Conservation (phyloP, 306 rosid species). For the Cajanus cajan region DNA sequence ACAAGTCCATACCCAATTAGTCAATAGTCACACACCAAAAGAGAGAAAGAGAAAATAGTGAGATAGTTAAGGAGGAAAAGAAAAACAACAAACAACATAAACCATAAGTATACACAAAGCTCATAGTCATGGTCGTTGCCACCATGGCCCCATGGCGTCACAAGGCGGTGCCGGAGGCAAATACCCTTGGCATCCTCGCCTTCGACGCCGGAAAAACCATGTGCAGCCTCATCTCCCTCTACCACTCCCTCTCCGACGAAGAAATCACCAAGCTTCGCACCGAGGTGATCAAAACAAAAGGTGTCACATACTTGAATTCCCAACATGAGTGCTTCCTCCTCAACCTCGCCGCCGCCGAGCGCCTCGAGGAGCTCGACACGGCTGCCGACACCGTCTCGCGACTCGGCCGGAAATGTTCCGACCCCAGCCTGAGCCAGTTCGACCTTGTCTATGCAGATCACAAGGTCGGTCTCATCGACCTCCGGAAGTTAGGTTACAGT, state of each 20-base stretch:
- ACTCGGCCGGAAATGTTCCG: slow-evolving; percentile 46
- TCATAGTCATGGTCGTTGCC: slow-evolving; percentile 42
- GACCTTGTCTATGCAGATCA: slow-evolving; percentile 42
- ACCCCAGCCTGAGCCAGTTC: slow-evolving; percentile 34
- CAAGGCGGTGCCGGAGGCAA: slow-evolving; percentile 1
- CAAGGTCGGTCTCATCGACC: slow-evolving; percentile 43
- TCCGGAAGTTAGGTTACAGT: slow-evolving; percentile 27
- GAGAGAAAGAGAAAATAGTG: neutral
- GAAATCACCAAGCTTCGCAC: slow-evolving; percentile 38
- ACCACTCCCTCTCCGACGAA: slow-evolving; percentile 51
- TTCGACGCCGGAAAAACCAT: slow-evolving; percentile 59
- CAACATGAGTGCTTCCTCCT: slow-evolving; percentile 51
- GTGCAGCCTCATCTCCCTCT: slow-evolving; percentile 53
- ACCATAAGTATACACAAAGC: too few relatives aligned
- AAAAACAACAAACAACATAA: neutral
- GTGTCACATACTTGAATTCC: slow-evolving; percentile 51
- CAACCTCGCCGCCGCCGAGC: slow-evolving; percentile 56
- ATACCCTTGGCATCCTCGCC: slow-evolving; percentile 52
- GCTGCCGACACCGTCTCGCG: slow-evolving; percentile 42
- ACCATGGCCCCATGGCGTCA: slow-evolving; percentile 34
- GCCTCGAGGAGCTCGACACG: slow-evolving; percentile 51
- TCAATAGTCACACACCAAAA: neutral
- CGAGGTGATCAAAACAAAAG: slow-evolving; percentile 39
- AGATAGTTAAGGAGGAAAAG: too few relatives aligned
- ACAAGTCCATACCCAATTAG: neutral